Conservation (phyloP, 805 yeast genomes). For the Yarrowia alimentaria region DNA sequence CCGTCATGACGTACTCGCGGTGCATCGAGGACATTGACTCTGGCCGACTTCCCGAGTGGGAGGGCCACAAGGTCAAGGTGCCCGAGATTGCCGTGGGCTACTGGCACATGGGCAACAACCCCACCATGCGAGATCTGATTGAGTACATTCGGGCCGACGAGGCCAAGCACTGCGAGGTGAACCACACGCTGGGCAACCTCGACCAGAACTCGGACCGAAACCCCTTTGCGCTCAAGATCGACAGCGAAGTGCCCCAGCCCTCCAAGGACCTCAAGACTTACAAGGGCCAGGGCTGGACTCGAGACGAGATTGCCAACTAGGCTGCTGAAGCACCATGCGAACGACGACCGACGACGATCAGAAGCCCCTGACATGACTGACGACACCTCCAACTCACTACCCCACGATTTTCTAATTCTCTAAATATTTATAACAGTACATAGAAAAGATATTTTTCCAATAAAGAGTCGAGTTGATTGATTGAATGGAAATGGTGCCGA, state of each 20-base stretch:
- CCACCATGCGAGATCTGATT: slow-evolving; percentile 59
- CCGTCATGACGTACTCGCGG: slow-evolving; percentile 66
- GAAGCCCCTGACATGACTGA: too few species aligned
- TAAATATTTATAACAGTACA: too few species aligned
- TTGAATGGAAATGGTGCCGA: too few species aligned
- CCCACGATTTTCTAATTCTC: too few species aligned
- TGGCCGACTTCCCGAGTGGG: slow-evolving; percentile 52
- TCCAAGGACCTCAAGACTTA: slow-evolving; percentile 37
- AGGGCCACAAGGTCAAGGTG: slow-evolving; percentile 32
- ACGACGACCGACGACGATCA: too few species aligned
- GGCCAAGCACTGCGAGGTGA: slow-evolving; percentile 76
- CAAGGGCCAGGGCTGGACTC: slow-evolving; percentile 40
- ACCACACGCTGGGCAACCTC: slow-evolving; percentile 71
- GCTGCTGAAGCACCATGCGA: too few species aligned
- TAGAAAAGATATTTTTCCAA: too few species aligned
- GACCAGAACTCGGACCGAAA: slow-evolving; percentile 55
- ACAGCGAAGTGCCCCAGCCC: slow-evolving; percentile 40
- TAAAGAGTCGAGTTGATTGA: too few species aligned
- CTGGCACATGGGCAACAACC: slow-evolving; percentile 56
- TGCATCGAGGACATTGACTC: slow-evolving; percentile 53
- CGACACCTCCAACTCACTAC: too few species aligned
- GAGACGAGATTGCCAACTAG: slow-evolving; percentile 38
- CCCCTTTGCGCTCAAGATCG: slow-evolving; percentile 57
- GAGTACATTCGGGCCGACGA: slow-evolving; percentile 70
- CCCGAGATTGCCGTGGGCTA: slow-evolving; percentile 57